Conservation (phyloP, 768 basidiomycete species). For the Naganishia friedmannii region DNA sequence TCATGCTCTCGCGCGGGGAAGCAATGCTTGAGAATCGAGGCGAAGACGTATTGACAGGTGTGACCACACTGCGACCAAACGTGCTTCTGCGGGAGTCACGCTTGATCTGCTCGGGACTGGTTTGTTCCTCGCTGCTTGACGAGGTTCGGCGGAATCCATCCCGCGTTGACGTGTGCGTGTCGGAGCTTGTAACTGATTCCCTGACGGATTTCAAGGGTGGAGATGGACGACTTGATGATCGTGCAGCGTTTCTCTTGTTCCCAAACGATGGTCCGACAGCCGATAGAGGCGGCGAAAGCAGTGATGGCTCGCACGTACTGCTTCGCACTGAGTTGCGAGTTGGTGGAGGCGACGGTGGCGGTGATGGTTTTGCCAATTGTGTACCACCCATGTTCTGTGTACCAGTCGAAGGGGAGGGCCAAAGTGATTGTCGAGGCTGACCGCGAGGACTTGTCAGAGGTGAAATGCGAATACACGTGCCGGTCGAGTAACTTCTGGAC, state of each 20-base stretch:
- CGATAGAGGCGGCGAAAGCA: constrained; percentile 10
- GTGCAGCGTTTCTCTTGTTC: neutral
- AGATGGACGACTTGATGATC: neutral
- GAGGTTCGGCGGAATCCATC: constrained; percentile 1
- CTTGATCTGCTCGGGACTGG: neutral
- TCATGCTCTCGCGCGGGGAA: constrained; percentile 4
- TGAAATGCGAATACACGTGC: neutral
- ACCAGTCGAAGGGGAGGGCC: neutral
- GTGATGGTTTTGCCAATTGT: neutral
- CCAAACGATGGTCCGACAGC: neutral
- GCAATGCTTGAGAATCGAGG: neutral
- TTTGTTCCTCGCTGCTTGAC: neutral
- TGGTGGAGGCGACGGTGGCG: neutral
- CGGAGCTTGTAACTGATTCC: neutral
- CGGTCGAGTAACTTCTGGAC: constrained; percentile 3
- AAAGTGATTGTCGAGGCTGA: neutral
- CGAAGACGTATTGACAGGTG: constrained; percentile 3
- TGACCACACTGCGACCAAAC: neutral
- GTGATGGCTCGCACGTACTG: neutral
- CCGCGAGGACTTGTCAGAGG: neutral
- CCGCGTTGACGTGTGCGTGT: neutral
- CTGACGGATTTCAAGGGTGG: neutral
- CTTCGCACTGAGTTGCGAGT: neutral
- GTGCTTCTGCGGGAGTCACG: neutral
- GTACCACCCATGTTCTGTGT: neutral